phyloP scores from a whole-genome alignment of 164 flowering plant species.

The Berberis thunbergii region DNA sequence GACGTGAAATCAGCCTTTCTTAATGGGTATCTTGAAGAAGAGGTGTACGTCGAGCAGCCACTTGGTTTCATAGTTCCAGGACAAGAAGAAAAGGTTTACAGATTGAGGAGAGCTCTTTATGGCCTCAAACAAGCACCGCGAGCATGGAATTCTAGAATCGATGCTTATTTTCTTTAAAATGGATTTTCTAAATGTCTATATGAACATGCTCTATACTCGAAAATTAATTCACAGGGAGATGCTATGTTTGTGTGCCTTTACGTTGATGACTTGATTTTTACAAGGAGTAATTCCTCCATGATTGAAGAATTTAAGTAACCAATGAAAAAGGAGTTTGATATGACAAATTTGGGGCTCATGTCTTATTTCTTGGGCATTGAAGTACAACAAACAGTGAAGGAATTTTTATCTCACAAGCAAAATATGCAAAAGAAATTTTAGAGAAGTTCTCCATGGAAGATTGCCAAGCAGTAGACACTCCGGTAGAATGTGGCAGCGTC shows the following conservation, averaged over 20 bases:
- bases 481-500: not conserved
- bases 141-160: constrained; percentile 3
- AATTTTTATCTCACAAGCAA: too few species aligned
- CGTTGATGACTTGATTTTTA: not conserved
- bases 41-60: constrained; percentile 1
- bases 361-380: not conserved
- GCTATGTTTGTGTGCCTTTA: not conserved
- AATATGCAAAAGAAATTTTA: not conserved
- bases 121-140: not conserved
- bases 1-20: not conserved
- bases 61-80: not conserved
- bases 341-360: not conserved
- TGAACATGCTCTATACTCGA: not conserved
- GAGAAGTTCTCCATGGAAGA: not conserved
- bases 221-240: not conserved
- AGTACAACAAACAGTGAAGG: not conserved
- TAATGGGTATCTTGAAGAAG: not conserved
- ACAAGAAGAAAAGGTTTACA: not conserved
- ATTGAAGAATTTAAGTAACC: not conserved
- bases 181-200: not conserved
- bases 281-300: not conserved
- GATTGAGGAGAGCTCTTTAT: not conserved
- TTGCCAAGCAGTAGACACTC: not conserved
- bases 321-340: not conserved
- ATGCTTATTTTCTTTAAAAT: not conserved